Evolutionary conservation across 2,329 filamentous ascomycete genomes (phyloP).

Genomic region (Rhinocladiella mackenziei): DNA sequence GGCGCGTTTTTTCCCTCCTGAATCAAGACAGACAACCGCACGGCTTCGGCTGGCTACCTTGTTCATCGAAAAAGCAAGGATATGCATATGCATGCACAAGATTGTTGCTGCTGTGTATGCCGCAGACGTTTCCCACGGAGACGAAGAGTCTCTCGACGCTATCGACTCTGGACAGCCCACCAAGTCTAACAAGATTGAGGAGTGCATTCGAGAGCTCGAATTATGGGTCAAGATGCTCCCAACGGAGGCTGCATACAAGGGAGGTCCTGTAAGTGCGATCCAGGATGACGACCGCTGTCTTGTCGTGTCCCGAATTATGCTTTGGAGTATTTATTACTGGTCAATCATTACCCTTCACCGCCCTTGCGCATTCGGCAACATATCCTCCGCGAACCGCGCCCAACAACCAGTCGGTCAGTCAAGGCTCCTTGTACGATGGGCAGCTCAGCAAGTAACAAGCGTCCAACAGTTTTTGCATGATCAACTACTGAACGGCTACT

Average conservation of each 20-base stretch:
- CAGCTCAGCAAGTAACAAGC: not conserved
- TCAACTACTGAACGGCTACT: not conserved
- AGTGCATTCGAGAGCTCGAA: not conserved
- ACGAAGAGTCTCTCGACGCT: not conserved
- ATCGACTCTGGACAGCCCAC: not conserved
- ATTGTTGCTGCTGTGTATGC: not conserved
- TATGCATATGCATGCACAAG: not conserved
- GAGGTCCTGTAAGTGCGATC: not conserved
- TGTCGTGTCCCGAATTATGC: not conserved
- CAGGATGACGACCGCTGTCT: not conserved
- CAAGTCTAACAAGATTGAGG: not conserved
- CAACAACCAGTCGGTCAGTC: no score
- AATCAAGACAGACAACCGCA: not conserved
- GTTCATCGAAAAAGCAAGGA: not conserved
- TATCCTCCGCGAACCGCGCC: not conserved
- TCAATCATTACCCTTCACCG: not conserved
- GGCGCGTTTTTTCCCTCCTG: not conserved
- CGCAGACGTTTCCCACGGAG: not conserved
- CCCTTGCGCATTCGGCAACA: not conserved
- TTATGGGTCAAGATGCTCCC: not conserved
- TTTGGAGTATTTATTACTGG: not conserved
- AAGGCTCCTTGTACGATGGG: not conserved
- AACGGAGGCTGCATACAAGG: not conserved
- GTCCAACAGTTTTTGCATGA: not conserved
- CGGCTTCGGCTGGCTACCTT: not conserved